Conservation (phyloP, 345 rosid species). For the Citrus hindsii region DNA sequence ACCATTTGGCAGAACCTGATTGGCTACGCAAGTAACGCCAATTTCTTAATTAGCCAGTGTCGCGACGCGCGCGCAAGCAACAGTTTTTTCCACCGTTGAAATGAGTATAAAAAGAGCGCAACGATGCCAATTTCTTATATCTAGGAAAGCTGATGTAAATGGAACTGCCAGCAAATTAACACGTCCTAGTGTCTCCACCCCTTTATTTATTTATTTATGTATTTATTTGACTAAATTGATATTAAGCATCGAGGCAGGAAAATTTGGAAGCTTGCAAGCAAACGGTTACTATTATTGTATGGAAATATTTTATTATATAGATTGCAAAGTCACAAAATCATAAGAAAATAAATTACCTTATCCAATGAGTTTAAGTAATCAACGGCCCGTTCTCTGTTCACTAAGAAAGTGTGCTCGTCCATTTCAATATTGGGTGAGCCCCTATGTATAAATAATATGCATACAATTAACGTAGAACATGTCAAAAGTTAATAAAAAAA, state of each 20-base stretch:
- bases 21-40: no score
- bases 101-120: neutral
- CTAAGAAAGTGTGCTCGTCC: slow-evolving; percentile 93
- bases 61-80: neutral
- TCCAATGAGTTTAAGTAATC: slow-evolving; percentile 95
- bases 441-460: slow-evolving; percentile 23
- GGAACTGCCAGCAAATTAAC: neutral
- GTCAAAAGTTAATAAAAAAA: neutral
- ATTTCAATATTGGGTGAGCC: slow-evolving; percentile 98
- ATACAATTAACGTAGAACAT: neutral
- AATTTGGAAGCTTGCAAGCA: neutral
- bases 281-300: neutral
- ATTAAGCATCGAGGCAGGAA: neutral
- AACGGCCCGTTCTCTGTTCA: slow-evolving; percentile 94
- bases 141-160: neutral
- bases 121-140: neutral
- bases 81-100: neutral
- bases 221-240: neutral
- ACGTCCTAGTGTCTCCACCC: neutral
- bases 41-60: no score
- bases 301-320: neutral
- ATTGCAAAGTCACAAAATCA: neutral
- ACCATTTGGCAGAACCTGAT: no score
- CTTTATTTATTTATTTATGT: neutral
- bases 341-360: slow-evolving; percentile 41